These are phyloP conservation scores for Cyclospora cayetanensis DNA, from an alignment of 169 alveolate species.

Conservation along the genomic window DNA sequence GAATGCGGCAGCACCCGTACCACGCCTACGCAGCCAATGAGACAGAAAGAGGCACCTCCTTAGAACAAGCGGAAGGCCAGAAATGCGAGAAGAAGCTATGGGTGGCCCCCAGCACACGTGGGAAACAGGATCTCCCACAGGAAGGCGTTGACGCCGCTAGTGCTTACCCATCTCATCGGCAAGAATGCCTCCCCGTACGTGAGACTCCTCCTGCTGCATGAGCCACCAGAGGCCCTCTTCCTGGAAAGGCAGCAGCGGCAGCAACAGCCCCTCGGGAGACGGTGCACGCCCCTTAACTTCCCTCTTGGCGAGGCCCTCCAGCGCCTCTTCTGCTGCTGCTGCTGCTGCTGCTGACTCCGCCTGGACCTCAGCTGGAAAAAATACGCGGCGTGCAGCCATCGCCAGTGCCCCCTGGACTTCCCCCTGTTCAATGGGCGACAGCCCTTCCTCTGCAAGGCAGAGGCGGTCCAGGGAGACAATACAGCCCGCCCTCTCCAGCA, in stretches of 20 bases:
- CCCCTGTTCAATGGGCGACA: slow-evolving; percentile 13
- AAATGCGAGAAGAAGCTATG: too few relatives aligned
- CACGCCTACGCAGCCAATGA: background rate
- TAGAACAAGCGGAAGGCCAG: too few relatives aligned
- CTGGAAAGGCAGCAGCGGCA: slow-evolving; percentile 80
- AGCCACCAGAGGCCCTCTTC: slow-evolving; percentile 85
- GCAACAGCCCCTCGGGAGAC: slow-evolving; percentile 64
- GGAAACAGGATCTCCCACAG: too few relatives aligned
- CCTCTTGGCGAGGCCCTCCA: slow-evolving; percentile 47
- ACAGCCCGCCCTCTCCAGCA: slow-evolving; percentile 50
- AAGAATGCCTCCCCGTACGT: slow-evolving; percentile 82
- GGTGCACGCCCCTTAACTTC: slow-evolving; percentile 38
- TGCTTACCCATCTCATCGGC: slow-evolving; percentile 88
- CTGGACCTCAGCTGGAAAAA: slow-evolving; percentile 49
- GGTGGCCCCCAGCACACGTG: too few relatives aligned
- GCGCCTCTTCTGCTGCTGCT: slow-evolving; percentile 15
- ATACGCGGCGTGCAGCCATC: slow-evolving; percentile 29
- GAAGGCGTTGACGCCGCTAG: too few relatives aligned
- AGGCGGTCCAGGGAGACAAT: slow-evolving; percentile 25
- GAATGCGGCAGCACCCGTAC: background rate
- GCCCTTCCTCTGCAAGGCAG: background rate
- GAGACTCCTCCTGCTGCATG: slow-evolving; percentile 78
- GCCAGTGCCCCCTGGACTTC: slow-evolving; percentile 25
- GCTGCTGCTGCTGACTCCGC: background rate
- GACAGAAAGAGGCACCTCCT: background rate